phyloP scores from a whole-genome alignment of 176 grass and related monocot genomes.

The Lolium rigidum region DNA sequence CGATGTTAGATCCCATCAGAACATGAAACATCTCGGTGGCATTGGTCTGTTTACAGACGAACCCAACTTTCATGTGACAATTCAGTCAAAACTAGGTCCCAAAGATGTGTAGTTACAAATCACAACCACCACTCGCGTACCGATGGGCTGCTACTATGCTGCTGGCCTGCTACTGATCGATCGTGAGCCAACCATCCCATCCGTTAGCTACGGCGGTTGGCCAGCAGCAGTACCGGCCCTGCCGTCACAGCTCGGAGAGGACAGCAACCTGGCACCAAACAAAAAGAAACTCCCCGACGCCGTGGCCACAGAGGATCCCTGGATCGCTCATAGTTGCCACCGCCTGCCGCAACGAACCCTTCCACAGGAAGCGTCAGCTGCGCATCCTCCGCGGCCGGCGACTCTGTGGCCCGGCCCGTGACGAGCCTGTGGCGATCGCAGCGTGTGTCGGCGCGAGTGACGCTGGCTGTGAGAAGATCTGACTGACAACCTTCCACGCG shows the following conservation, averaged over 20 bases:
- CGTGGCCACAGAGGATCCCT: conserved; percentile 25
- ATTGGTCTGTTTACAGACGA: neutral
- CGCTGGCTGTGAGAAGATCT: no score
- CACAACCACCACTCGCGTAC: no score
- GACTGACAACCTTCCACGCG: no score
- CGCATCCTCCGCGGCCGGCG: neutral
- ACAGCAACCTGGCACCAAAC: conserved; percentile 17
- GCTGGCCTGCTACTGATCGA: neutral
- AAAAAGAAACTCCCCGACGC: no score
- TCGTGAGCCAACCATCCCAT: neutral
- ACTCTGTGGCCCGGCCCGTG: neutral
- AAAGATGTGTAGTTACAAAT: no score
- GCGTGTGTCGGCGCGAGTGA: neutral
- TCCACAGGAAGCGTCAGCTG: neutral
- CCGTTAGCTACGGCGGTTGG: neutral
- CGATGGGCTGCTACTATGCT: neutral
- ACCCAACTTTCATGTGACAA: neutral
- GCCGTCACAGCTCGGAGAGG: neutral
- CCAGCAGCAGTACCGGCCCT: neutral
- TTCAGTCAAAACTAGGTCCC: neutral
- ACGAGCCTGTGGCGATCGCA: neutral
- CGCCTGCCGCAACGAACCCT: neutral
- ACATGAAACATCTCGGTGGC: neutral
- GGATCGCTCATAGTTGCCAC: neutral
- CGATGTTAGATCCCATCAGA: no score